Base-by-base conservation (phyloP, 73 alveolate species). In the Paramecium tetraurelia region DNA sequence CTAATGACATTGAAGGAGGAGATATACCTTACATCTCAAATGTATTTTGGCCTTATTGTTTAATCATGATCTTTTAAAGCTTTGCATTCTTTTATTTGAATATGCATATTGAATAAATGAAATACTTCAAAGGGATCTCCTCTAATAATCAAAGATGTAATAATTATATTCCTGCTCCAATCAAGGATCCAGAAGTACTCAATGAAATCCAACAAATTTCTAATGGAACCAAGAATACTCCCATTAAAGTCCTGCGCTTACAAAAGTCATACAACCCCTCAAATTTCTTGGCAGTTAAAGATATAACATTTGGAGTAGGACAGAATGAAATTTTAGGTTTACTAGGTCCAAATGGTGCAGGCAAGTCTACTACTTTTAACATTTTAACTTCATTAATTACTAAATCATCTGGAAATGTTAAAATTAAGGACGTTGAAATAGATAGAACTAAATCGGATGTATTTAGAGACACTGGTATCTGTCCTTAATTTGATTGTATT, bases 261-360 rank as follows among this genome's bases (percentile, higher is more conserved):
- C 31, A 80, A 80, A 80, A 80, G 43, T 43, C 18, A 40, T 80
- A 80, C 33, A 21, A 41, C 4, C 41, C 18, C n/a, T 7, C 63
- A 4, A 14, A 58, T 10, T 69, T 70, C 12, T 70, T 83, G 31
- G 96, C 96, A 12, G 90, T 93, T 1, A 41, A 93, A 48, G 86
- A 89, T 59, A 68, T 80, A 21, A 50, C 88, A 53, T 92, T 93
- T 70, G 93, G 93, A n/a, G 92, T 90, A 2, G 59, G 43, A 36
- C 21, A 53, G 21, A 84, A 85, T 69, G 93, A 93, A 83, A 85
- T 89, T 24, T 40, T 93, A 35, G 96, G 95, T 41, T 35, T 93
- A 12, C 50, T 93, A 59, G 96, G 96, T 40, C 95, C 93, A 12
- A 93, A 93, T 92, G 96, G 96, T 29, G 96, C 96, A 40, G 96